phyloP scores from a whole-genome alignment of 169 alveolate genomes.

The Blepharisma undulans region DNA sequence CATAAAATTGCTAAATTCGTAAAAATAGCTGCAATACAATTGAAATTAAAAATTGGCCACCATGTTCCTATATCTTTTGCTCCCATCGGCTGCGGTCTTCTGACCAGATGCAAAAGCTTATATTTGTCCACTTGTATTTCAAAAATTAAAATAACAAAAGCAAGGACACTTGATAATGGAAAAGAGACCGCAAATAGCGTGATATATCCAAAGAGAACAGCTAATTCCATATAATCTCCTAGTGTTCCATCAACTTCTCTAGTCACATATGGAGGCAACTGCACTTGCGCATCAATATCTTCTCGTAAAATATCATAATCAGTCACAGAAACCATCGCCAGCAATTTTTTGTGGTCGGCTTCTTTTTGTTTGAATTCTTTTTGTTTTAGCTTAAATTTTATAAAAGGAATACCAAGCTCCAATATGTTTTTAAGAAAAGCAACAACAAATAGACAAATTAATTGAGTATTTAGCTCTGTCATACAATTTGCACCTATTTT shows the following conservation, averaged over 20 bases:
- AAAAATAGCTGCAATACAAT: conserved; percentile 8
- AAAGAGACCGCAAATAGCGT: conserved; percentile 42
- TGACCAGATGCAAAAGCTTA: conserved; percentile 15
- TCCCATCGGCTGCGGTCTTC: conserved; percentile 39
- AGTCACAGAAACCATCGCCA: neutral
- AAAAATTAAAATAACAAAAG: neutral
- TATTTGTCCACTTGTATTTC: conserved; percentile 28
- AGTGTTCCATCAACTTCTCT: conserved; percentile 40
- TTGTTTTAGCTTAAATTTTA: neutral
- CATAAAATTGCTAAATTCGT: conserved; percentile 14
- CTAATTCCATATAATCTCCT: conserved; percentile 36
- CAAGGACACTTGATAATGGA: conserved; percentile 26
- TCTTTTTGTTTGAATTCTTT: neutral
- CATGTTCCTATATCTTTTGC: conserved; percentile 34
- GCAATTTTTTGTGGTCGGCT: neutral
- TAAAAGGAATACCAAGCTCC: conserved; percentile 40
- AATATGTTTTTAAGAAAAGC: conserved; percentile 24
- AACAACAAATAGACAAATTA: conserved; percentile 1
- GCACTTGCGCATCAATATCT: conserved; percentile 21
- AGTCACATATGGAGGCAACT: conserved; percentile 29
- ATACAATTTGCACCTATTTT: conserved; percentile 29
- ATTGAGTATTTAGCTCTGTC: conserved; percentile 10
- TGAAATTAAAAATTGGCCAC: neutral
- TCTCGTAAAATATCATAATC: neutral
- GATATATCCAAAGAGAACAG: conserved; percentile 26